Conservation (phyloP, 352 stramenopile genomes). For the Phytophthora aleatoria region DNA sequence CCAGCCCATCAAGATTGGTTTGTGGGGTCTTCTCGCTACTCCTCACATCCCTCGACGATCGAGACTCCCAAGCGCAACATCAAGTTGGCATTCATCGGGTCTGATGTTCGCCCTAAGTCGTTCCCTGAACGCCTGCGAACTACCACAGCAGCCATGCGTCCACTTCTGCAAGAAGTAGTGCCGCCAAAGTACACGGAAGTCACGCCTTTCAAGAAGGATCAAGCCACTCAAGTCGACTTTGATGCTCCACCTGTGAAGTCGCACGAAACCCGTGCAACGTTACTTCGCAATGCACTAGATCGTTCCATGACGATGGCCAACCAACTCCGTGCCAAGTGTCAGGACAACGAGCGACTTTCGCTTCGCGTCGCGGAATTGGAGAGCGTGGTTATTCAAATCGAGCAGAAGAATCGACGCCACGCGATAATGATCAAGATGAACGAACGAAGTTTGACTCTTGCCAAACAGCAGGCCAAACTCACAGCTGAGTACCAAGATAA, state of each 20-base stretch:
- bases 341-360: constrained; percentile 47
- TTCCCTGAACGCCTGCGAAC: constrained; percentile 38
- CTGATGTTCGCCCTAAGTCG: constrained; percentile 2
- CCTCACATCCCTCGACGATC: not conserved
- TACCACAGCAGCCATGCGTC: constrained; percentile 16
- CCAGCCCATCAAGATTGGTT: constrained; percentile 36
- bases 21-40: constrained; percentile 7
- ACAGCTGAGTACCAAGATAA: constrained; percentile 39
- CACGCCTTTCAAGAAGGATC: constrained; percentile 13
- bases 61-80: constrained; percentile 14
- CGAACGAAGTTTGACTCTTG: constrained; percentile 41
- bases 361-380: constrained; percentile 37
- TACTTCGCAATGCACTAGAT: constrained; percentile 41
- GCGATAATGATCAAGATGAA: constrained; percentile 31
- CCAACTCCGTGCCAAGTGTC: constrained; percentile 47
- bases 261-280: constrained; percentile 1
- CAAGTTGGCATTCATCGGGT: constrained; percentile 37
- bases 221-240: constrained; percentile 31
- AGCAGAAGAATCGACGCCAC: constrained; percentile 31
- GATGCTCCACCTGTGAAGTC: not conserved
- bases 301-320: constrained; percentile 40
- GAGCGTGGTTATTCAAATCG: constrained; percentile 12
- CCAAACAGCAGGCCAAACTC: constrained; percentile 36
- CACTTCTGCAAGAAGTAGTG: not conserved
- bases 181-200: constrained; percentile 36